Conservation (phyloP, 1,284 basidiomycete species). For the Cutaneotrichosporon mucoides region DNA sequence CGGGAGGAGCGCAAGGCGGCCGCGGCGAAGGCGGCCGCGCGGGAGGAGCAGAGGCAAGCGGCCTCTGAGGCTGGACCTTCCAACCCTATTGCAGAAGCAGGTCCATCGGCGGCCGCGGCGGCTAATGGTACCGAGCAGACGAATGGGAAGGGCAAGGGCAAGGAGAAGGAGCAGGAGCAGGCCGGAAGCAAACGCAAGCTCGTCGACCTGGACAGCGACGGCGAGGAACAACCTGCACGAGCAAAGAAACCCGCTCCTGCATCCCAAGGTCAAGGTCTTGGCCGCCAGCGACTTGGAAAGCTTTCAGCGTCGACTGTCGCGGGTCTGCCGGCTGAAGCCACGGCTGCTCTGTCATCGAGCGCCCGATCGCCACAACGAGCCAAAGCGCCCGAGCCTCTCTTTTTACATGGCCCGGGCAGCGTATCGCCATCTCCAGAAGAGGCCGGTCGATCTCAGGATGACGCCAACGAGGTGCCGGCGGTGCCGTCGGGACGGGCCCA, state of each 20-base stretch:
- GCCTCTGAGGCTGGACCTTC: no score
- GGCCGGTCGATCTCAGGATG: no score
- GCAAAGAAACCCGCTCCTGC: not conserved
- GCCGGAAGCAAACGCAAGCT: not conserved
- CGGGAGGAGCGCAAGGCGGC: conserved; percentile 21
- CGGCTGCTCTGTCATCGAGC: not conserved
- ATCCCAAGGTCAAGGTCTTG: no score
- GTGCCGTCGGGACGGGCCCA: not conserved
- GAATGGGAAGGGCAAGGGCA: not conserved
- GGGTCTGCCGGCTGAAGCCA: not conserved
- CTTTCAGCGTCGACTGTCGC: no score
- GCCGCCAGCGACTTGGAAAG: no score
- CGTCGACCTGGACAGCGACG: not conserved
- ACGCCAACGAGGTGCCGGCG: not conserved
- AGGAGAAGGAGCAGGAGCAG: not conserved
- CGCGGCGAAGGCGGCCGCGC: conserved; percentile 4
- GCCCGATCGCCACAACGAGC: not conserved
- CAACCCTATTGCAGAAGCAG: no score
- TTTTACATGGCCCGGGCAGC: not conserved
- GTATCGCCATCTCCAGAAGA: not conserved
- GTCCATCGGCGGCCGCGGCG: not conserved
- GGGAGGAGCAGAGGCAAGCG: not conserved
- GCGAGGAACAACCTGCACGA: not conserved
- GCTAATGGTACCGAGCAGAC: no score
- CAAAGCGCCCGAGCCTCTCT: not conserved